Base-by-base conservation (phyloP, 306 rosid genomes). In the Ammopiptanthus mongolicus region DNA sequence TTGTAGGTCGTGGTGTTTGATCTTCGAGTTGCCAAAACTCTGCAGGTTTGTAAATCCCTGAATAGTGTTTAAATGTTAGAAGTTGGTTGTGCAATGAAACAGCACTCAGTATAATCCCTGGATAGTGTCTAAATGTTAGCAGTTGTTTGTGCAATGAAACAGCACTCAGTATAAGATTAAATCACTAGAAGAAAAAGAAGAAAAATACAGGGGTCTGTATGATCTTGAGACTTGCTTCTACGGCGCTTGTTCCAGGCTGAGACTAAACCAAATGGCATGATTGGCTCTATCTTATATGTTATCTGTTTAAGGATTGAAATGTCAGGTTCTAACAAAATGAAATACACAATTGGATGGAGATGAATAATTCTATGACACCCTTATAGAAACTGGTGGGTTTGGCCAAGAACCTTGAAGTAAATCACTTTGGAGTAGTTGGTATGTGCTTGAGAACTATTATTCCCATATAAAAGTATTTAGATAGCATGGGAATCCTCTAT, bases 161-260 rank as follows among this genome's bases (percentile, higher is more conserved):
- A 34, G 6, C 33, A 51, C 34, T 29, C 14, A 51, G 41, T 53
- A 36, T 41, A 62, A 31, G 64, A 28, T 77, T 51, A 41, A 28
- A 52, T 25, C 37, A 59, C 0, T 12, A 72, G 22, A 44, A 68
- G 19, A 22, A 51, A 1, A 33, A 59, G 9, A 9, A 57, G 23
- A 23, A 78, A 41, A 37, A 19, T 91, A 94, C 99, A 92, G 19
- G 96, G 99, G 74, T 89, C 92, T 39, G 90, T 84, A 52, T 74
- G 91, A 64, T 91, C 95, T 47, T 86, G 84, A 18, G 97, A 90
- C 73, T 88, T 95, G 84, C 91, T 86, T 85, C 96, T 86, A 15
- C 97, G 83, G 63, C 99, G 91, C 85, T 95, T 95, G 83, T 90
- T 92, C 99, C 97, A 95, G 0, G 99, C 99, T 4, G 97, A 87